Base-by-base conservation (phyloP, 306 rosid species). In the Delonix regia region DNA sequence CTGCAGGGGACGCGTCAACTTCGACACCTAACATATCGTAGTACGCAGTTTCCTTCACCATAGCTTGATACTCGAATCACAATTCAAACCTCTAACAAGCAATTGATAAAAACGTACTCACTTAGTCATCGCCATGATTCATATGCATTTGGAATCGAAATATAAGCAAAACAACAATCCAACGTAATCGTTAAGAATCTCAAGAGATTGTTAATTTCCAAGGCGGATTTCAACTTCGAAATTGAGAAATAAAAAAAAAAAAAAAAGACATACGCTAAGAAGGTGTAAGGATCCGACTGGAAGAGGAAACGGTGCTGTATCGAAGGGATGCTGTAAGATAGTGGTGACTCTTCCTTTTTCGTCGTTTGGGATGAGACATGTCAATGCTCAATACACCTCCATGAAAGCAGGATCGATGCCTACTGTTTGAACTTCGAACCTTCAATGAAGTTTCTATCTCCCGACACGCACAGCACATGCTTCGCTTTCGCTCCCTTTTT, bases 31-130 rank as follows among this genome's bases (percentile, higher is more conserved):
- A 71, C 65, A 81, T 42, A 67, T 86, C 92, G 64, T 90, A 90
- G 84, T 73, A 88, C 12, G 83, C 78, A 63, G 88, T 83, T 8
- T 90, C 94, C 82, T 77, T 85, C 85, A 83, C 94, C 94, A 90
- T 90, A 36, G 9, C 84, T 84, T 38, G 10, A 73, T 55, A 60
- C 15, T 33, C 21, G 6, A 60, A 28, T 60, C 67, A 15, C 67
- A 60, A 28, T 45, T 47, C 78, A 44, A 78, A 71, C 57, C 69
- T 75, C 76, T 61, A 39, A 22, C 2, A 44, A 13, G 73, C 22
- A 38, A 52, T 5, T 16, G 6, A 7, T 52, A 12, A 75, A 5
- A 9, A 9, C 12, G 9, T 5, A 52, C 6, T 21, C 27, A 15
- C 7, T 2, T 5, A 27, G 24, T 24, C 1, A 57, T 57, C 36